Conservation (phyloP, 352 stramenopile species). For the Globisporangium cylindrosporum region DNA sequence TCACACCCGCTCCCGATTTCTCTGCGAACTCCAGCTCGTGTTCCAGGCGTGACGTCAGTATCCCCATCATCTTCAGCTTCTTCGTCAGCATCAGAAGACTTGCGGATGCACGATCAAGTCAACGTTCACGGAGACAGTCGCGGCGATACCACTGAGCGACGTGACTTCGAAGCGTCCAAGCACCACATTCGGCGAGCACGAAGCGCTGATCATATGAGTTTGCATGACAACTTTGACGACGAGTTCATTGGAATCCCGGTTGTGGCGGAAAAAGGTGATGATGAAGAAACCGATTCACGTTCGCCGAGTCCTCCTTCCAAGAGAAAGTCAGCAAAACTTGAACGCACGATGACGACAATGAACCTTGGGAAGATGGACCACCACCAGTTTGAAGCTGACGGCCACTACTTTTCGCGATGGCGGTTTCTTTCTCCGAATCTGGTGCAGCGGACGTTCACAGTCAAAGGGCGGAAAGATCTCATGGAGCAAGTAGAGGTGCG, state of each 20-base stretch:
- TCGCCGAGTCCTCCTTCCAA: background rate
- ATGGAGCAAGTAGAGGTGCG: conserved; percentile 50
- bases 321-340: conserved; percentile 18
- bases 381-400: conserved; percentile 27
- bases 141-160: background rate
- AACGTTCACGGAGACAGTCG: background rate
- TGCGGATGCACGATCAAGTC: background rate
- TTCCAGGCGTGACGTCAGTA: background rate
- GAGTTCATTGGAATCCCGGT: background rate
- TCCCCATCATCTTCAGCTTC: conserved; percentile 13
- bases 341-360: conserved; percentile 32
- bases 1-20: conserved; percentile 69
- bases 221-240: conserved; percentile 3
- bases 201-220: conserved; percentile 27
- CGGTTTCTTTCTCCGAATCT: conserved; percentile 63
- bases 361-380: conserved; percentile 33
- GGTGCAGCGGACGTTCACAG: conserved; percentile 42
- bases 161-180: background rate
- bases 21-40: conserved; percentile 24
- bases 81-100: conserved; percentile 6
- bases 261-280: background rate
- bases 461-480: conserved; percentile 13
- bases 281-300: background rate
- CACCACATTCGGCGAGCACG: conserved; percentile 17
- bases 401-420: conserved; percentile 46